Base-by-base conservation (phyloP, 805 yeast species). In the Kodamaea sagamina region DNA sequence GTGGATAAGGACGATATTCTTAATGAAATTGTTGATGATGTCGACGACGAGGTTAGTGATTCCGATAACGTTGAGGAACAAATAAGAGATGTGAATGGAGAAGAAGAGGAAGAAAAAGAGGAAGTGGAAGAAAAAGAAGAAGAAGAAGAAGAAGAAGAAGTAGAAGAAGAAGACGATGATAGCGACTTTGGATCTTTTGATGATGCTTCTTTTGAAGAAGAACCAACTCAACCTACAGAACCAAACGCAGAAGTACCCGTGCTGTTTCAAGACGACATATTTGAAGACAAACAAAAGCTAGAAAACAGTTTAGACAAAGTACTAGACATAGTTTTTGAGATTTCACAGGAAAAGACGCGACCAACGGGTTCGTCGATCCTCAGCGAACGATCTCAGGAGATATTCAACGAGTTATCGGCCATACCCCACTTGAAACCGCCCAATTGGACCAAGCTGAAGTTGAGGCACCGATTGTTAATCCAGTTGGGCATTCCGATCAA, bases 401-500 rank as follows among this genome's bases (percentile, higher is more conserved):
- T 79, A 8, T 73, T 77, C 63, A 61, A 63, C 15, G 73, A 73
- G 42, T 61, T 83, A n/a, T 67, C 78, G 2, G 65, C 67, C 7
- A 46, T 69, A 11, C 79, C 81, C 0, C 71, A 72, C 38, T 59
- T 79, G 25, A 73, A 72, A 21, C 85, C 83, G 1, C 74, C 82
- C 12, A 82, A 81, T 46, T 88, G 95, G 95, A 76, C 74, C 32
- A 74, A 74, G 42, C 82, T 86, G 56, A 70, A 80, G 13, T 73
- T 85, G 17, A 76, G 89, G 39, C 77, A 84, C 51, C 79, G 78
- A 50, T 61, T 88, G 24, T 67, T 85, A 24, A 67, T 82, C 13
- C 75, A 81, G 21, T 65, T 88, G 34, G 89, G 90, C 1, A 75
- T 88, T 2, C 95, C 95, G 0, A 76, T 86, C 31, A 83, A 84